Base-by-base conservation (phyloP, 306 rosid genomes). In the Lathyrus oleraceus region DNA sequence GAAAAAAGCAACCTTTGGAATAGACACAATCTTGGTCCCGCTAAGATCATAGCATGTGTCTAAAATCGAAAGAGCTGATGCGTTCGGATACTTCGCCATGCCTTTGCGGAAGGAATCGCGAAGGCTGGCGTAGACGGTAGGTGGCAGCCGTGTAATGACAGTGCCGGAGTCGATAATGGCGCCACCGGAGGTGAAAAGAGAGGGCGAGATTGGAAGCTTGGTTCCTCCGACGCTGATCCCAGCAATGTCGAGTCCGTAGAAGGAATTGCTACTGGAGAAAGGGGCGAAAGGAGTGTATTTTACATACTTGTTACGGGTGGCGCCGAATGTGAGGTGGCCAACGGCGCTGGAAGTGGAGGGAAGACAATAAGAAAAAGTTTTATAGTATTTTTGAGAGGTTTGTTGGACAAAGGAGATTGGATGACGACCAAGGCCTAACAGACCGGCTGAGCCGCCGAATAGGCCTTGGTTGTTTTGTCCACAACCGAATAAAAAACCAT, bases 391-490 rank as follows among this genome's bases (percentile, higher is more conserved):
- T 4, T 40, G 2, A 12, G 89, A 79, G 0, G 91, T 88, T 48
- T 89, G 98, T 61, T 86, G 78, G 64, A 92, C 81, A 4, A 92
- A 8, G 51, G 98, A 92, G 69, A 86, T 74, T 0, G 72, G 78
- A 76, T 79, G 76, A n/a, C 96, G 87, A 57, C 89, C 98, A 1
- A 92, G 95, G 65, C 98, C 96, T 4, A 92, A 51, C 14, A 89
- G 70, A 1, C 98, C 95, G 13, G 96, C 91, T 0, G 85, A 4
- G 32, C 91, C 84, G 0, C 82, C 42, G 45, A 86, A 91, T 23
- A 80, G 81, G 16, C 97, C 97, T 0, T 71, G 60, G 77, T 91
- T 88, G 74, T 91, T 28, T 23, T 91, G 89, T 79, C 97, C 97
- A 32, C 97, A 91, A 0, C 93, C 97, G 15, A 91, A 85, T 32